Evolutionary conservation across 2,329 filamentous ascomycete genomes (phyloP), one percentile per base, ranked within the genome.

Genomic region (Trichoderma sp.): DNA sequence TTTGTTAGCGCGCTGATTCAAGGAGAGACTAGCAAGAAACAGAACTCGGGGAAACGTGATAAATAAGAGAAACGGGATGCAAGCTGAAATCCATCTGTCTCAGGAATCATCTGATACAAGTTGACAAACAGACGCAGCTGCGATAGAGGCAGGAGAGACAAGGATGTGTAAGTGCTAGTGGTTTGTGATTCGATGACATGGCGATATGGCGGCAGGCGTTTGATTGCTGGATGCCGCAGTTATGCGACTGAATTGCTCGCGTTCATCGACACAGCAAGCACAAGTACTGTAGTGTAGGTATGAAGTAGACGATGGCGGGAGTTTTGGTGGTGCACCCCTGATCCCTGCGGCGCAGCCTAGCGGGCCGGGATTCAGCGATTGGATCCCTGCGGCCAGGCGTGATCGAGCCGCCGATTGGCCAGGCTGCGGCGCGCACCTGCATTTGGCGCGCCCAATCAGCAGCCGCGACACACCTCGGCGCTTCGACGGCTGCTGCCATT

Each of bases 391-490:
- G 71, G 70, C 47, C 70, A 68, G 73, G 71, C 71, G 78, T 81
- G 79, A 80, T 79, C 72, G 72, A 64, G 68, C 70, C 70, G 71
- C 72, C 76, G 72, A 80, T 80, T 80, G 79, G 79, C 70, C 72
- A 68, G 63, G 71, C 62, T 71, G 70, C 70, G 58, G 67, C 71
- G 67, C 75, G 72, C 73, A 72, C 74, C 72, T 75, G 74, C 71
- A 75, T 71, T 68, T 73, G 68, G 68, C 65, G 49, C 72, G 72
- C 68, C 82, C 81, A 83, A 83, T 83, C 74, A 72, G 68, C 70
- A 73, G 68, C 71, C 74, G 70, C 74, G 76, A 75, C 73, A 72
- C 71, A 74, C 68, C 59, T 78, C 73, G 77, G 77, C 77, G 77
- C 77, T 79, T 77, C 72, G 70, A 76, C 73, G 70, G 70, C 74